Base-by-base conservation (phyloP, 192 early-diverging fungal species). In the Backusella morwellensis region DNA sequence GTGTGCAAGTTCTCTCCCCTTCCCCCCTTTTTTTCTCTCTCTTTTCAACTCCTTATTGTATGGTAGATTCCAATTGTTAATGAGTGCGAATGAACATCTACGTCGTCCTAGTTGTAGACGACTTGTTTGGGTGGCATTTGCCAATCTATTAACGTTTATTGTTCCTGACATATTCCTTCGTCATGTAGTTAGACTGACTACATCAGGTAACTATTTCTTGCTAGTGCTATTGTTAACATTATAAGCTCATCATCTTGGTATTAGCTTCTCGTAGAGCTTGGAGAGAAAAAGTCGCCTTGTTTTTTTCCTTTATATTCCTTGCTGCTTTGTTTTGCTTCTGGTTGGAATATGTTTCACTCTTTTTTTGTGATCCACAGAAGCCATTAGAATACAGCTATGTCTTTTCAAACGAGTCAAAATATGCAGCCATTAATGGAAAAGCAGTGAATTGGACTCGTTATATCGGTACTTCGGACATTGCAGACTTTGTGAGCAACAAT, bases 231-330 rank as follows among this genome's bases (percentile, higher is more conserved):
- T 29, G 12, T 23, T 26, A 59, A 35, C 11, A 26, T 15, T 21
- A 66, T 29, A 38, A 14, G 12, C 66, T 12, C 67, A 15, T 54
- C 34, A 66, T 42, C 29, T 72, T 66, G 23, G 17, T 32, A 56
- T 21, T 35, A 81, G 79, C 71, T 52, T 50, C 70, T 15, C 75
- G 79, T 17, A 71, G 50, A n/a, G 75, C 72, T 17, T 81, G 75
- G 75, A 52, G 77, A 42, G 81, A 82, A 73, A 82, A 82, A 63
- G 73, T 82, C 1, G 77, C 81, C 0, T 71, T 82, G 23, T 78
- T 68, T 35, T 71, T 78, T 50, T 34, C 78, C 1, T 69, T 78
- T 32, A 17, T 78, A 14, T 74, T 69, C 12, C n/a, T 70, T 40
- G 67, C 72, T 8, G 74, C 69, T 14, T 71, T 78, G 0, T 38